Evolutionary conservation across 768 basidiomycete genomes (phyloP), one percentile per base, ranked within the genome.

Genomic region (Coprinopsis sp.): DNA sequence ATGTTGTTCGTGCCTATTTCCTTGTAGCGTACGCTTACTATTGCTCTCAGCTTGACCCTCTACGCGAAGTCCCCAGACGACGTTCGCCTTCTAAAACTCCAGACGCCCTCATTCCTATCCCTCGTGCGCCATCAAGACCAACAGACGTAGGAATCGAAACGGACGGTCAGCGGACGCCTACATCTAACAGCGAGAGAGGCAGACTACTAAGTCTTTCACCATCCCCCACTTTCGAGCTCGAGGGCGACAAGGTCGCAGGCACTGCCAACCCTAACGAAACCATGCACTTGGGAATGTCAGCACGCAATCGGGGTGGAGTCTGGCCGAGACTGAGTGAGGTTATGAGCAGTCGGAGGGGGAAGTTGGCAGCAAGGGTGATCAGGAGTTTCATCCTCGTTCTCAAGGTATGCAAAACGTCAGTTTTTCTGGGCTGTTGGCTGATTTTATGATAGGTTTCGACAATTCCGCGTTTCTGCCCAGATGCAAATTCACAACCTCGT

Each of bases 1-100:
- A 52, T n/a, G 79, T 72, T 22, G n/a, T n/a, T n/a, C n/a, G 6
- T 5, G 18, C 13, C 27, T 16, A 4, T 39, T 4, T 22, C 38
- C 11, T 39, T 39, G 7, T 6, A 19, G 16, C 5, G 27, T 34
- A n/a, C 22, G 3, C 25, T 18, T 30, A n/a, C 24, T 11, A 16
- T 16, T 25, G 6, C 18, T 37, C 11, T 6, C 46, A 57, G 56
- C 46, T 58, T 19, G 50, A 58, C 41, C 54, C 54, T n/a, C 41
- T 55, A 18, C 37, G 37, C 6, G 50, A 53, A 46, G 10, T 14
- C 6, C 50, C 21, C 40, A 46, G 43, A 25, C 39, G 19, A 30
- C 22, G 18, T 4, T 24, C 25, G 19, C 27, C 24, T 13, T 24
- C 4, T 22, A 40, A 11, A 16, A 33, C 12, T 12, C 39, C 30